A percentile compares a stretch with the other conserved stretches of the same genome.
phyloP scores from a whole-genome alignment of 1,284 basidiomycete genomes.

The Rhodotorula sp. region DNA sequence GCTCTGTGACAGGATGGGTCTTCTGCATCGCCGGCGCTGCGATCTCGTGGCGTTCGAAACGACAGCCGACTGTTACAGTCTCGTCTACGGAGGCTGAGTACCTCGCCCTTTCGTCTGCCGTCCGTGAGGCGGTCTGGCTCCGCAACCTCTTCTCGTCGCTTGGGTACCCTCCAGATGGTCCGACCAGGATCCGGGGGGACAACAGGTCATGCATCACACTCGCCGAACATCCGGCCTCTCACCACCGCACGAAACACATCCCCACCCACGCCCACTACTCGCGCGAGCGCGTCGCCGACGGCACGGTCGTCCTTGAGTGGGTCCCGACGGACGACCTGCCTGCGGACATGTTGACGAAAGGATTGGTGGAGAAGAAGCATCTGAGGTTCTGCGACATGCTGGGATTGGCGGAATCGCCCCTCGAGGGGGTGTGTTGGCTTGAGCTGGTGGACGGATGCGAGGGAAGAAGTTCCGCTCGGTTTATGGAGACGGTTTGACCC shows the following conservation, averaged over 20 bases:
- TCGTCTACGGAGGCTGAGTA: slow-evolving; percentile 55
- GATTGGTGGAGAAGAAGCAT: neutral
- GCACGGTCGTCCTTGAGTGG: slow-evolving; percentile 28
- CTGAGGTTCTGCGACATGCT: neutral
- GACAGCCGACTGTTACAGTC: slow-evolving; percentile 49
- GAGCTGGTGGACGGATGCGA: too few species aligned
- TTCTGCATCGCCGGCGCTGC: slow-evolving; percentile 47
- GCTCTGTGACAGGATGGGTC: slow-evolving; percentile 52
- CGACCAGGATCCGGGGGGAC: slow-evolving; percentile 42
- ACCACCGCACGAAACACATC: slow-evolving; percentile 47
- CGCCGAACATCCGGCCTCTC: slow-evolving; percentile 39
- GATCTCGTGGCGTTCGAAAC: slow-evolving; percentile 52
- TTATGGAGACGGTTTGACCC: too few species aligned
- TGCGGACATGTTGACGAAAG: slow-evolving; percentile 44
- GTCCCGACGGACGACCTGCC: slow-evolving; percentile 35
- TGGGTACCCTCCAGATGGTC: slow-evolving; percentile 16
- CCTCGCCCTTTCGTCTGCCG: slow-evolving; percentile 55
- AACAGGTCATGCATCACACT: slow-evolving; percentile 45
- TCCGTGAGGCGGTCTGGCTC: slow-evolving; percentile 52
- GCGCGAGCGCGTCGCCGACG: slow-evolving; percentile 36
- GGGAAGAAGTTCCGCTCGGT: too few species aligned
- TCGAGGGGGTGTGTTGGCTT: too few species aligned
- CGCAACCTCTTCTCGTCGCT: slow-evolving; percentile 43
- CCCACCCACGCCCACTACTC: slow-evolving; percentile 45
- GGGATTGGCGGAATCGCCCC: too few species aligned